Evolutionary conservation across 75 land plant genomes (phyloP).

Genomic region (Pinus albicaulis): DNA sequence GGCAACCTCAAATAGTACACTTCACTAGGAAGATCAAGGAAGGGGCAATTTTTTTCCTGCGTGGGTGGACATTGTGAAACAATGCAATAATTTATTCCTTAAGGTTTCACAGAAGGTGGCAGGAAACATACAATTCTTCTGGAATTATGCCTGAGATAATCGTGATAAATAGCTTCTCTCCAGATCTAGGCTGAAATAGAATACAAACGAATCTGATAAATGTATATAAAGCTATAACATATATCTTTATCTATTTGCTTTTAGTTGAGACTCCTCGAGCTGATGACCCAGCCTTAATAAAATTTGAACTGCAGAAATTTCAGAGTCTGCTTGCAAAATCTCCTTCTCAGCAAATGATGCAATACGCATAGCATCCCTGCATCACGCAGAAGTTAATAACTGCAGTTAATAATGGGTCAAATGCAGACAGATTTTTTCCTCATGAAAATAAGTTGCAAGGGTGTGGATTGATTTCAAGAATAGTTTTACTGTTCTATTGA

Average conservation of each 20-base stretch:
- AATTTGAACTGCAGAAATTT: constrained; percentile 38
- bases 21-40: neutral
- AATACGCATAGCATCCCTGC: constrained; percentile 50
- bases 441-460: neutral
- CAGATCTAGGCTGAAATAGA: neutral
- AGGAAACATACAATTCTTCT: neutral
- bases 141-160: neutral
- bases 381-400: neutral
- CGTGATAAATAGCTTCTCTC: neutral
- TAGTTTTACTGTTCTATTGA: neutral
- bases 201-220: neutral
- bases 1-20: neutral
- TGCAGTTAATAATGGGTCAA: neutral
- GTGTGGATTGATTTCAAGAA: neutral
- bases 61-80: neutral
- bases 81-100: neutral
- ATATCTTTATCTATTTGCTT: neutral
- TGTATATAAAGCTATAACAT: neutral
- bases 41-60: neutral
- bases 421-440: neutral
- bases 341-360: constrained; percentile 51
- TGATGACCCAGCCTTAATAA: constrained; percentile 38
- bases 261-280: constrained; percentile 1
- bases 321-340: constrained; percentile 29
- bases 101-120: neutral